These are phyloP conservation scores for Fusarium tuaranense DNA, from an alignment of 2,329 filamentous ascomycete species.

Conservation along the genomic window DNA sequence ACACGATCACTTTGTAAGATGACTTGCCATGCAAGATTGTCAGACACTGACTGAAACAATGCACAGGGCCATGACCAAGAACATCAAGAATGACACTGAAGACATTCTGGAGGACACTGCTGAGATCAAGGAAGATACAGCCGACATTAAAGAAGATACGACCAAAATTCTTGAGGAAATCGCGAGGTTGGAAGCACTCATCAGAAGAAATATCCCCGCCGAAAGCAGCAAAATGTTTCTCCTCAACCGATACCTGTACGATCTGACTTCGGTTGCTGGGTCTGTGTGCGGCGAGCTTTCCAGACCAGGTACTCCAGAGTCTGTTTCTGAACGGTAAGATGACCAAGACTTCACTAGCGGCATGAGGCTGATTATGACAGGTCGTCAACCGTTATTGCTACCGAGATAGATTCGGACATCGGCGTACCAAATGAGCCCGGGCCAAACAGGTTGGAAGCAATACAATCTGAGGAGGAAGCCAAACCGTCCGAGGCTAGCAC, in stretches of 20 bases:
- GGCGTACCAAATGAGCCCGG: neutral
- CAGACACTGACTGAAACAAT: neutral
- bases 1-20: constrained; percentile 9
- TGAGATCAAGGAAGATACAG: constrained; percentile 4
- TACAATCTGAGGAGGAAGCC: neutral
- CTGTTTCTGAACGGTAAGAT: neutral
- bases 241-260: neutral
- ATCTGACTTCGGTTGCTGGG: neutral
- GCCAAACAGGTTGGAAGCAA: neutral
- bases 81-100: constrained; percentile 7
- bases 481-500: neutral
- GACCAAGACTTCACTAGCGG: neutral
- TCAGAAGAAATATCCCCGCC: neutral
- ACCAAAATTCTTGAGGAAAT: neutral
- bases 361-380: neutral
- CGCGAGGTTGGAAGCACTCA: neutral
- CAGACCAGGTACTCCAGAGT: neutral
- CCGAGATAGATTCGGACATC: neutral
- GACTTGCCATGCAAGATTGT: fast-evolving
- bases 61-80: neutral
- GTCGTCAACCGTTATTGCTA: neutral
- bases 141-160: neutral
- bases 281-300: neutral
- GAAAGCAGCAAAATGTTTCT: neutral
- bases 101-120: constrained; percentile 2